phyloP scores from a whole-genome alignment of 768 basidiomycete genomes.

The Lactarius evosmus region DNA sequence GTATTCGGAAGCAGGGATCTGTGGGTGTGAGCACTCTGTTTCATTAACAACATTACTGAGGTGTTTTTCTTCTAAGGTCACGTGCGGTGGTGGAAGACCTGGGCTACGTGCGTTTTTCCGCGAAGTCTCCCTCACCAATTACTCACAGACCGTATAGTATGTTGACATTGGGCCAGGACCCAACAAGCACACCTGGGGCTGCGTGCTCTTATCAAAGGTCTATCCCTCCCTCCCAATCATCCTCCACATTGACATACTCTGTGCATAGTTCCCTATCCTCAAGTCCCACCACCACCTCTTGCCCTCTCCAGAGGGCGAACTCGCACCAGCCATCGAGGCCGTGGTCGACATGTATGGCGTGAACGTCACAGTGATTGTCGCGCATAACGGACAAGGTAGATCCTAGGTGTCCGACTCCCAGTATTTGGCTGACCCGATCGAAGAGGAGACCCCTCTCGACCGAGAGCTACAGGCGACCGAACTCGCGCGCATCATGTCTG shows the following conservation, averaged over 20 bases:
- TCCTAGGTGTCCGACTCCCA: conserved; percentile 1
- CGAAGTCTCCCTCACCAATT: background rate
- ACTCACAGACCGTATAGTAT: conserved; percentile 45
- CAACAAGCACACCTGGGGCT: conserved; percentile 88
- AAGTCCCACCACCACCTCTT: conserved; percentile 82
- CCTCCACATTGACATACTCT: background rate
- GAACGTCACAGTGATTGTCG: conserved; percentile 75
- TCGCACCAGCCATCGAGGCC: conserved; percentile 88
- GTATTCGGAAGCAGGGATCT: conserved; percentile 85
- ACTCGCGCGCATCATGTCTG: conserved; percentile 74
- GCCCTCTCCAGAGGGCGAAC: conserved; percentile 81
- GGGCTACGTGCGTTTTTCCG: conserved; percentile 61
- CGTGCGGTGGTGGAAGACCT: conserved; percentile 72
- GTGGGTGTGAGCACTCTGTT: conserved; percentile 39
- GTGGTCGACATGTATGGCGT: conserved; percentile 77
- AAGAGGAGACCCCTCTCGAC: conserved; percentile 88
- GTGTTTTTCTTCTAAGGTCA: conserved; percentile 46
- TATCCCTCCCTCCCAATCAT: conserved; percentile 1
- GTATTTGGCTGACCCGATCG: background rate
- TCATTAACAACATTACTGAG: background rate
- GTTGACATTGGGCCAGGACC: conserved; percentile 89
- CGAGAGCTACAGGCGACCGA: conserved; percentile 81
- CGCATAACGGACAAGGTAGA: conserved; percentile 88
- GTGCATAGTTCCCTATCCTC: conserved; percentile 75
- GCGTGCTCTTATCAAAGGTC: conserved; percentile 75